Evolutionary conservation across 768 basidiomycete genomes (phyloP).

Genomic region (Leccinum obscurum): DNA sequence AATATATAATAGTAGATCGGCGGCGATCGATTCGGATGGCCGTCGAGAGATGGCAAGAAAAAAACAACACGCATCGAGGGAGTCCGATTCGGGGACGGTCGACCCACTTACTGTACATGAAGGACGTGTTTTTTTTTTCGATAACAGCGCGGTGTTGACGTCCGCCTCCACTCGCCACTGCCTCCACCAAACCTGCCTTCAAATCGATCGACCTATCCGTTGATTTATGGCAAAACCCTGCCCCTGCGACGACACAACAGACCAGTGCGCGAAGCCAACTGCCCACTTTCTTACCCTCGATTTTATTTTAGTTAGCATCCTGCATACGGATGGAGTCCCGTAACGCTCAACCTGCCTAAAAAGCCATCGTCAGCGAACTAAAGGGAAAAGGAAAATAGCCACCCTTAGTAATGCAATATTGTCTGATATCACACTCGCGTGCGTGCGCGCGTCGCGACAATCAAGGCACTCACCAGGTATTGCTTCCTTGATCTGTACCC

Average conservation of each 20-base stretch:
- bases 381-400: neutral
- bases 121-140: neutral
- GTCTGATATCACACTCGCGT: neutral
- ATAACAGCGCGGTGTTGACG: neutral
- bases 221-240: neutral
- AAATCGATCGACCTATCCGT: neutral
- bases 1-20: too few species aligned
- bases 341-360: neutral
- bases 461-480: constrained; percentile 8
- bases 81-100: too few species aligned
- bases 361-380: neutral
- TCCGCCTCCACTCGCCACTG: neutral
- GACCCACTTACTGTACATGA: neutral
- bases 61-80: too few species aligned
- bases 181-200: neutral
- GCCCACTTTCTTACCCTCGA: neutral
- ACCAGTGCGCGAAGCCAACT: neutral
- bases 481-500: constrained; percentile 16
- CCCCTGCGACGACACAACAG: neutral
- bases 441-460: neutral
- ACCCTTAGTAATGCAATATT: neutral
- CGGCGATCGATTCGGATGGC: too few species aligned
- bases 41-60: too few species aligned
- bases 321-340: neutral
- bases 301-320: neutral